These are phyloP conservation scores for Cyclotella atomus DNA, from an alignment of 108 stramenopile genomes.

Conservation along the genomic window DNA sequence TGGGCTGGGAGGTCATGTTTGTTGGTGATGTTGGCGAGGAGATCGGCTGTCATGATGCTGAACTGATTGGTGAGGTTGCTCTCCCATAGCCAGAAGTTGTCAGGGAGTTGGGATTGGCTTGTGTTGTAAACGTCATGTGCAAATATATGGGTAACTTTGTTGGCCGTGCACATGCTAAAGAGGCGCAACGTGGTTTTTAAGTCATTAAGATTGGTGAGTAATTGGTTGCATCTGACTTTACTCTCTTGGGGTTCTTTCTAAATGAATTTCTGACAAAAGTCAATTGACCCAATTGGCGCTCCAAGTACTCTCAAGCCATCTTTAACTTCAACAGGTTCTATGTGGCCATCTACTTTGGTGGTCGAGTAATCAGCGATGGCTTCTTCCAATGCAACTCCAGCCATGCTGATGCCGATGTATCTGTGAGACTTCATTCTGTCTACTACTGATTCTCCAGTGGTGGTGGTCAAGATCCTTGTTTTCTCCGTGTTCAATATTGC, in stretches of 20 bases:
- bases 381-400: background rate
- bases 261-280: background rate
- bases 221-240: background rate
- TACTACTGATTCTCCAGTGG: background rate
- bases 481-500: background rate
- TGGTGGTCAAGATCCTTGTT: background rate
- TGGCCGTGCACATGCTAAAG: background rate
- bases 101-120: background rate
- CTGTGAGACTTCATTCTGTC: background rate
- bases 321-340: background rate
- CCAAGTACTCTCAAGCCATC: background rate
- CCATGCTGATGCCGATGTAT: background rate
- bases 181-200: background rate
- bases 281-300: background rate
- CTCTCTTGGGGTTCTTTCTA: background rate
- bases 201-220: background rate
- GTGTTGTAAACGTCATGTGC: background rate
- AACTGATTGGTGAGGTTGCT: background rate
- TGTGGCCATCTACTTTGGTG: background rate
- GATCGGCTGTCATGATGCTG: background rate
- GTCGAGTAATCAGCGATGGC: background rate
- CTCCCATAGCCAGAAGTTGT: background rate
- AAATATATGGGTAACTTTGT: background rate
- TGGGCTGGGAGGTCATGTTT: background rate
- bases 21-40: background rate